phyloP scores from a whole-genome alignment of 2,329 filamentous ascomycete genomes.

The Colletotrichum magnum region DNA sequence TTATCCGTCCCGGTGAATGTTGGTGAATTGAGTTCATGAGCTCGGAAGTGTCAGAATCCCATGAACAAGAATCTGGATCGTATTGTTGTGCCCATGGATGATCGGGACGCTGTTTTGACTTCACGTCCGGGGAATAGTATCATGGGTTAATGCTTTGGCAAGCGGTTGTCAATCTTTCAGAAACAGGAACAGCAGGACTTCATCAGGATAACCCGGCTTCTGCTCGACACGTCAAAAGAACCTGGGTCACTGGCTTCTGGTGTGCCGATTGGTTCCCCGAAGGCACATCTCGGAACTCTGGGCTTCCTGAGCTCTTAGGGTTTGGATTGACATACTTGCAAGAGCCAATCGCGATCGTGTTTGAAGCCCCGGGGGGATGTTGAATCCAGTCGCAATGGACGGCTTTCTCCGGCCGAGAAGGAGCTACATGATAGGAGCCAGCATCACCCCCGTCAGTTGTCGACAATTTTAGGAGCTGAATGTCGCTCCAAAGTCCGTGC shows the following conservation, averaged over 20 bases:
- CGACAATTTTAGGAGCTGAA: constrained; percentile 1
- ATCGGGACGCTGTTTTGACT: constrained; percentile 19
- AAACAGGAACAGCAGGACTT: not conserved
- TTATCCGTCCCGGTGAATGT: constrained; percentile 14
- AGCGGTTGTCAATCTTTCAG: constrained; percentile 20
- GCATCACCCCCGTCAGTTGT: not conserved
- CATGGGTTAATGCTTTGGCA: constrained; percentile 12
- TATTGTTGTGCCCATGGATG: not conserved
- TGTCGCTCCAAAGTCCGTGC: not conserved
- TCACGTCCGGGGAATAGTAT: not conserved
- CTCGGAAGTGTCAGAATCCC: constrained; percentile 12
- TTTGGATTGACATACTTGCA: constrained; percentile 6
- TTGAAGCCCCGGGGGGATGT: not conserved
- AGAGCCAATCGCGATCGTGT: constrained; percentile 15
- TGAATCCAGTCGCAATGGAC: not conserved
- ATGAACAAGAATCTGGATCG: not conserved
- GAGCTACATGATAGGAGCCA: not conserved
- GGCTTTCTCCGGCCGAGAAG: not conserved
- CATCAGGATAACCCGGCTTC: constrained; percentile 6
- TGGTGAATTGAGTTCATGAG: constrained; percentile 1
- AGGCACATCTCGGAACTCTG: constrained; percentile 10
- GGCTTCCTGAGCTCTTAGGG: constrained; percentile 5
- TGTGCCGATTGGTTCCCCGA: constrained; percentile 25
- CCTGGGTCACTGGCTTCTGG: not conserved
- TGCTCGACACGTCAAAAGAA: constrained; percentile 10